A percentile compares a stretch with the other conserved stretches of the same genome.
Evolutionary conservation across 495 filamentous ascomycete genomes (phyloP).

Genomic region (Trichodelitschia bisporula): DNA sequence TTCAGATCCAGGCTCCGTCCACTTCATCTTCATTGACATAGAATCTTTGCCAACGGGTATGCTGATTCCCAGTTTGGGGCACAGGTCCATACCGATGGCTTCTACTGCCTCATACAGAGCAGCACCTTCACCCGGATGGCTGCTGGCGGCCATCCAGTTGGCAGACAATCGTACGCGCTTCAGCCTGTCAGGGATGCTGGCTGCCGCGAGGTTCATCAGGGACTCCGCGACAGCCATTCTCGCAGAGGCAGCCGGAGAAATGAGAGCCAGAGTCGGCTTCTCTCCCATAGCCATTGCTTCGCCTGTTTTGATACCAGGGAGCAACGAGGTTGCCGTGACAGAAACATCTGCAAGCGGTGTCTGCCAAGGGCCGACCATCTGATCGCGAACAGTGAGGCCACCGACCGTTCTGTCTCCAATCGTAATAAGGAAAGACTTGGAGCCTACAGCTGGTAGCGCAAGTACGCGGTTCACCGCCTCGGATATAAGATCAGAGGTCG

Average conservation of each 20-base stretch:
- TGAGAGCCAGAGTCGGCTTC: slow-evolving; percentile 71
- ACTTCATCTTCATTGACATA: slow-evolving; percentile 95
- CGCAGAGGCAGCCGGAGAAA: slow-evolving; percentile 79
- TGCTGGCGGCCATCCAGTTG: slow-evolving; percentile 96
- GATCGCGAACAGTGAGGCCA: slow-evolving; percentile 68
- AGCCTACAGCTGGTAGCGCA: slow-evolving; percentile 66
- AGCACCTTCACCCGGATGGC: slow-evolving; percentile 80
- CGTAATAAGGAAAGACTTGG: slow-evolving; percentile 91
- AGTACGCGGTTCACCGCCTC: slow-evolving; percentile 65
- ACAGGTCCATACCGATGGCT: slow-evolving; percentile 75
- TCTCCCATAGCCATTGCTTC: slow-evolving; percentile 97
- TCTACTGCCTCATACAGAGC: slow-evolving; percentile 86
- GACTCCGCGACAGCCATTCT: slow-evolving; percentile 93
- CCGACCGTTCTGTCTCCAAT: slow-evolving; percentile 85
- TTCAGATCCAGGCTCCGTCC: slow-evolving; percentile 49
- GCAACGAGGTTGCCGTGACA: slow-evolving; percentile 66
- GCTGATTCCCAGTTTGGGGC: slow-evolving; percentile 58
- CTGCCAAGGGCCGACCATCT: slow-evolving; percentile 95
- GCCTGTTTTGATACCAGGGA: slow-evolving; percentile 45
- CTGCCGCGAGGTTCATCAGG: slow-evolving; percentile 74
- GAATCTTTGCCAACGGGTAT: slow-evolving; percentile 97
- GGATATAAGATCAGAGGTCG: slow-evolving; percentile 39
- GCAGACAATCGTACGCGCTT: slow-evolving; percentile 66
- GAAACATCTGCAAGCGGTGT: slow-evolving; percentile 85
- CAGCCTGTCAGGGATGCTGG: slow-evolving; percentile 54